Base-by-base conservation (phyloP, 495 filamentous ascomycete species). In the Sphaerosporella brunnea region DNA sequence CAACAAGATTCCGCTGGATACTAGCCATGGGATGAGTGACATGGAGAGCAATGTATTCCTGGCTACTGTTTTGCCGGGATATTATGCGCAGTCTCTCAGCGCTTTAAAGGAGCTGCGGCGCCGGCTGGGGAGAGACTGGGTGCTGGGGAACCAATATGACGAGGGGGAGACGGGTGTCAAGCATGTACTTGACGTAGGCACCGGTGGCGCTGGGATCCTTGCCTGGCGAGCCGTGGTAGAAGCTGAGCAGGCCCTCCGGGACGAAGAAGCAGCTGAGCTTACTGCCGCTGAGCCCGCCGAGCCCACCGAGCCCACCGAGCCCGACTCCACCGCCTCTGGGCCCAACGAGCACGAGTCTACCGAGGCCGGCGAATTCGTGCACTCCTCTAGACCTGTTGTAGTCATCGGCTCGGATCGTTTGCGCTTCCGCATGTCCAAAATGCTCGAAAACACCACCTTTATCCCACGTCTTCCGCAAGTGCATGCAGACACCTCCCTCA, bases 381-480 rank as follows among this genome's bases (percentile, higher is more conserved):
- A n/a, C n/a, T n/a, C n/a, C n/a, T n/a, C n/a, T n/a, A n/a, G n/a
- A n/a, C n/a, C 37, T 18, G 40, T 43, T 0, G 76, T 81, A 7
- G 52, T 84, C 3, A 70, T 73, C 7, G 78, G 69, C 0, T 75
- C 79, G 1, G 67, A 71, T n/a, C 47, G 68, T 1, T 69, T 97
- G 26, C 78, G 84, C n/a, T 66, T 82, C 19, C 79, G 86, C 15
- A 71, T 82, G 13, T 81, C 83, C 45, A 65, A 64, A 24, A 72
- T 95, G 49, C 70, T 97, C 9, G 74, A 90, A 11, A 80, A 95
- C 56, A 95, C 90, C 0, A 84, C 78, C 0, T 96, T 97, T 60
- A 70, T 97, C 20, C 90, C 90, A 9, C 81, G 86, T 1, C 66
- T 96, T 23, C 90, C 90, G n/a, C 52, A 58, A 43, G 51, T 72